phyloP scores from a whole-genome alignment of 345 rosid genomes.

The Corchorus capsularis region DNA sequence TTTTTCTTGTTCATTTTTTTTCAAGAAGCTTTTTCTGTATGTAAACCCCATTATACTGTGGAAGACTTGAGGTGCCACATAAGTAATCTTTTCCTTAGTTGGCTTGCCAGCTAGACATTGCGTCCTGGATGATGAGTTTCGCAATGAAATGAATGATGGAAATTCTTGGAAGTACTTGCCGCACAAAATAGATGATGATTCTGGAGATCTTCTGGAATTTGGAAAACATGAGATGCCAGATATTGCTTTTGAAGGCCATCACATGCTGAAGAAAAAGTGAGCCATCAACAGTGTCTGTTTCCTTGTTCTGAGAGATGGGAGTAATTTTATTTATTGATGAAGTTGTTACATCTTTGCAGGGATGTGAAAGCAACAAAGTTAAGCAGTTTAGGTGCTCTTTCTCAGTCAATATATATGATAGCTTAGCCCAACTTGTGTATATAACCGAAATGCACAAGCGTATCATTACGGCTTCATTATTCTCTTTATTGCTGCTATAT shows the following conservation, averaged over 20 bases:
- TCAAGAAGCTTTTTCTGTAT: not conserved
- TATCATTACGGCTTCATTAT: not conserved
- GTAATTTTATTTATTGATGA: constrained; percentile 18
- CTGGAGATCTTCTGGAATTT: constrained; percentile 35
- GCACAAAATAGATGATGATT: constrained; percentile 30
- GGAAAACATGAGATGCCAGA: constrained; percentile 35
- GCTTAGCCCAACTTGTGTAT: not conserved
- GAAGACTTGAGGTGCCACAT: not conserved
- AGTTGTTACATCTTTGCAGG: constrained; percentile 41
- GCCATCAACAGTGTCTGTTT: constrained; percentile 20
- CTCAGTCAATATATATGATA: constrained; percentile 3
- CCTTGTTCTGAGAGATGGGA: constrained; percentile 15
- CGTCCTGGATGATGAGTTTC: constrained; percentile 35
- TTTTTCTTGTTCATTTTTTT: not conserved
- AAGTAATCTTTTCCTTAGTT: not conserved
- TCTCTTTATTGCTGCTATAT: not conserved
- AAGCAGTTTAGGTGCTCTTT: constrained; percentile 49
- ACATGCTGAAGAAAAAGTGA: constrained; percentile 53
- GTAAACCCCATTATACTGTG: not conserved
- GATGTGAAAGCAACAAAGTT: constrained; percentile 39
- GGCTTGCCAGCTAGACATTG: constrained; percentile 34
- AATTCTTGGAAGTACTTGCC: constrained; percentile 43
- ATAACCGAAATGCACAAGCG: not conserved
- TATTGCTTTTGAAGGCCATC: constrained; percentile 40
- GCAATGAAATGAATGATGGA: constrained; percentile 35